Conservation (phyloP, 208 protist species). For the Wallacemonas sp. region DNA sequence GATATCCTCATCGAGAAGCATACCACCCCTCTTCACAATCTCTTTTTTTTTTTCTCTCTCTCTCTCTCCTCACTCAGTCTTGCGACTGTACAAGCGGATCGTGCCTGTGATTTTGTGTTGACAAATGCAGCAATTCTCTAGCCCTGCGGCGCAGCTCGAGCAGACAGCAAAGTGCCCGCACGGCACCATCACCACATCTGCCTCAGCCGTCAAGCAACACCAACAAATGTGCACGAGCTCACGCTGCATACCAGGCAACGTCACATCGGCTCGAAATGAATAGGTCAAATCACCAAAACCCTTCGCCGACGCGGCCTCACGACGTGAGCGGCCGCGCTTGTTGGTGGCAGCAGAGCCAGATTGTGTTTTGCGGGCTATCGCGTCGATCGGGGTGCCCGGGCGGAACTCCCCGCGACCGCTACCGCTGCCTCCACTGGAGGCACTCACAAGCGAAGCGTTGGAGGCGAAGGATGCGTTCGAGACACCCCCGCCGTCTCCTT, state of each 20-base stretch:
- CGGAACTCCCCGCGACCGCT: background rate
- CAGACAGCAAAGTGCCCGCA: slow-evolving; percentile 75
- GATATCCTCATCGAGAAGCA: no score
- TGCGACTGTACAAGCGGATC: slow-evolving; percentile 35
- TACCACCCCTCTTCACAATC: no score
- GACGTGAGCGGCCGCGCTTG: background rate
- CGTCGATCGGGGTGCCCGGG: slow-evolving; percentile 4
- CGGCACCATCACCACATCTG: slow-evolving; percentile 56
- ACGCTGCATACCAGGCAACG: slow-evolving; percentile 37
- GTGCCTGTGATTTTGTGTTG: slow-evolving; percentile 41
- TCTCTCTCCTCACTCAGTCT: background rate
- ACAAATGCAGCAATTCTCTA: slow-evolving; percentile 64
- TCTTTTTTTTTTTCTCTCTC: no score
- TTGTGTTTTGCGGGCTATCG: background rate
- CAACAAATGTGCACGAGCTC: slow-evolving; percentile 76
- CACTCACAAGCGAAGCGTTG: no score
- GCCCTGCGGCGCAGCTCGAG: slow-evolving; percentile 37
- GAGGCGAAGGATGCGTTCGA: slow-evolving; percentile 11
- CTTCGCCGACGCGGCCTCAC: slow-evolving; percentile 35
- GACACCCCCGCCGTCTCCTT: background rate
- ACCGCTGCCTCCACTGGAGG: background rate
- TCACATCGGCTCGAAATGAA: slow-evolving; percentile 36
- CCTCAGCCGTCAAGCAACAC: slow-evolving; percentile 66
- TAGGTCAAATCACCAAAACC: slow-evolving; percentile 50
- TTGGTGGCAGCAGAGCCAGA: no score